Base-by-base conservation (phyloP, 2,329 filamentous ascomycete genomes). In the Parastagonospora avenae region DNA sequence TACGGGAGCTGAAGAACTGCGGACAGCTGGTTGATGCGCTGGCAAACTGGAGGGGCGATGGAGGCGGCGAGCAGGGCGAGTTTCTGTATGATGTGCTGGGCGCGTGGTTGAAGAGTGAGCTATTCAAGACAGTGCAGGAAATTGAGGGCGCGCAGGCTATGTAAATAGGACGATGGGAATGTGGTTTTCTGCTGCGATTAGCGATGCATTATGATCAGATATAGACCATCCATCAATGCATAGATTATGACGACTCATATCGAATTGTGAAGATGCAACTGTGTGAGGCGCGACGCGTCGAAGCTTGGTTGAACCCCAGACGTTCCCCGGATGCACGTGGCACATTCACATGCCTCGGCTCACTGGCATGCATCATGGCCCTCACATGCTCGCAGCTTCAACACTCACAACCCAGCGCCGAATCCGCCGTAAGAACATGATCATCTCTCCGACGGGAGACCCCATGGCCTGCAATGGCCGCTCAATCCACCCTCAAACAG, bases 401-500 rank as follows among this genome's bases (percentile, higher is more conserved):
- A 32, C 31, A 19, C 14, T 10, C 35, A 42, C 15, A n/a, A n/a
- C n/a, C n/a, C 37, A 27, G 35, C 27, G 33, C 52, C 43, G 44
- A 11, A 53, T 43, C 41, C 50, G 53, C 45, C 54, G 42, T 44
- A 54, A 47, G 45, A 63, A 67, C 60, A 71, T 71, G 69, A 57
- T 16, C 55, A 41, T 35, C 46, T 47, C 48, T 54, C 48, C 44
- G 42, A 51, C 41, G 51, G 53, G 55, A 56, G 67, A 53, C 46
- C 53, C 28, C 53, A 71, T 64, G 68, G 67, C 64, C 59, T 53
- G 68, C 48, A 54, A 97, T 97, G 93, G 90, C 91, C 56, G 88
- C 82, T 58, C 92, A 96, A 78, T 97, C 93, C 48, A 96, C 89
- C 4, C 81, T 97, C 38, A 77, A 77, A 61, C 62, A 73, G 53